Evolutionary conservation across 768 basidiomycete genomes (phyloP).

Genomic region (Trametes coccinea): DNA sequence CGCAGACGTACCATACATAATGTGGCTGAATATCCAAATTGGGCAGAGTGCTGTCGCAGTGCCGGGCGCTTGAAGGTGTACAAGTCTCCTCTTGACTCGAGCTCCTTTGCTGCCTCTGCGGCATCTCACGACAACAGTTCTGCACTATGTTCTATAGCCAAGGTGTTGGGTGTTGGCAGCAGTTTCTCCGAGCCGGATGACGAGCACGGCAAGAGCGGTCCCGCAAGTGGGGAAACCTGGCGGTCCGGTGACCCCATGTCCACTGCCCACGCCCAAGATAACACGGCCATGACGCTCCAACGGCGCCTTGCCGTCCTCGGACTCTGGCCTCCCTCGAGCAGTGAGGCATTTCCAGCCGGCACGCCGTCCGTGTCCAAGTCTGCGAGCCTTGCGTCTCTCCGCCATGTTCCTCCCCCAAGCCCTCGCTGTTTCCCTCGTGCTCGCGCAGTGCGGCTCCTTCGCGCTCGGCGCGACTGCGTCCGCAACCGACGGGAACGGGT

Average conservation of each 20-base stretch:
- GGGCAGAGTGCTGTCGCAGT: no score
- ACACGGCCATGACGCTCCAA: slow-evolving; percentile 17
- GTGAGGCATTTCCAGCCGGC: background rate
- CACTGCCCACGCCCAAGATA: slow-evolving; percentile 14
- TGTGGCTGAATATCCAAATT: no score
- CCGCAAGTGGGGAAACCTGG: background rate
- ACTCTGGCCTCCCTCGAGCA: background rate
- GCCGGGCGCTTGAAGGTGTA: no score
- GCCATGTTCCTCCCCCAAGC: slow-evolving; percentile 16
- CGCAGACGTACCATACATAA: no score
- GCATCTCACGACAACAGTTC: no score
- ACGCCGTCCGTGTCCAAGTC: background rate
- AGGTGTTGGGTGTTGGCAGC: no score
- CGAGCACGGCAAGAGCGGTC: no score
- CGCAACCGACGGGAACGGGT: background rate
- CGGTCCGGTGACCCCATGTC: slow-evolving; percentile 19
- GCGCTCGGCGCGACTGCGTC: background rate
- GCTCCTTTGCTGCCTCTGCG: no score
- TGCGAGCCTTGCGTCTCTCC: slow-evolving; percentile 7
- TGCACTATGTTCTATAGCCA: no score
- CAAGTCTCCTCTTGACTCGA: no score
- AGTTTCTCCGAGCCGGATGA: no score
- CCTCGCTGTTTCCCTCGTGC: slow-evolving; percentile 6
- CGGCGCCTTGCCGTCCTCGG: slow-evolving; percentile 1
- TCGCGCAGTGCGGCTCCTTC: background rate